Percentiles rank a stretch among this genome's conserved stretches.
phyloP scores from a whole-genome alignment of 768 basidiomycete species.

The Suillus discolor region DNA sequence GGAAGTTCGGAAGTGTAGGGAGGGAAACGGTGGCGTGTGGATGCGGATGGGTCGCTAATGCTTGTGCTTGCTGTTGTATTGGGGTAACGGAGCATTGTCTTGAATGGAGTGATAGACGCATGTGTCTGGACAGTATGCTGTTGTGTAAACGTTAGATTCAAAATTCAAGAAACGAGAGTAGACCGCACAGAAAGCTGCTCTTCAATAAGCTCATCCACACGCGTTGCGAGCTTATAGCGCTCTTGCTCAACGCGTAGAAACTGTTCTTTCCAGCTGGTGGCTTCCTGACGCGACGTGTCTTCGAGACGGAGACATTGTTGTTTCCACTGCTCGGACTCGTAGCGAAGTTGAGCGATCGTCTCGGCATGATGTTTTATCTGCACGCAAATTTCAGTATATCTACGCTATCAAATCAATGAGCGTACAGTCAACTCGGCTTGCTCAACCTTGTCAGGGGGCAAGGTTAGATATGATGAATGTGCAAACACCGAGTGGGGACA shows the following conservation, averaged over 20 bases:
- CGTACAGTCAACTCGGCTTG: slow-evolving; percentile 61
- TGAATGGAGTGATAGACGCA: slow-evolving; percentile 28
- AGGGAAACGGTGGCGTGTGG: slow-evolving; percentile 22
- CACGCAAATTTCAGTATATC: neutral
- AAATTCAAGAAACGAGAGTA: neutral
- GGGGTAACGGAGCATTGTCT: slow-evolving; percentile 34
- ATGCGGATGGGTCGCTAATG: slow-evolving; percentile 30
- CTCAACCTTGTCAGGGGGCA: slow-evolving; percentile 40
- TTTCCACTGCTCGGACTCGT: slow-evolving; percentile 74
- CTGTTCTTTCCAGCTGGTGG: slow-evolving; percentile 79
- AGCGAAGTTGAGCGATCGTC: slow-evolving; percentile 60
- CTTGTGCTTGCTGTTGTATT: slow-evolving; percentile 10
- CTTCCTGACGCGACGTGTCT: slow-evolving; percentile 48
- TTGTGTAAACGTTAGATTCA: slow-evolving; percentile 6
- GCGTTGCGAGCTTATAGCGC: slow-evolving; percentile 55
- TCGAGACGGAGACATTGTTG: slow-evolving; percentile 57
- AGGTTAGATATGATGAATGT: slow-evolving; percentile 14
- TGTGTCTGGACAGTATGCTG: slow-evolving; percentile 17
- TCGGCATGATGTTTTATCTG: slow-evolving; percentile 64
- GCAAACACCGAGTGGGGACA: slow-evolving; percentile 28
- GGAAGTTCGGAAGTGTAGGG: slow-evolving; percentile 25
- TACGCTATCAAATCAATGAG: slow-evolving; percentile 1
- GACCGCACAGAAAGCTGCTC: slow-evolving; percentile 49
- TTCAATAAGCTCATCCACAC: slow-evolving; percentile 59
- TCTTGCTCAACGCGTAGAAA: slow-evolving; percentile 76